Conservation (phyloP, 257 asterid genomes). For the Jasminum sambac region DNA sequence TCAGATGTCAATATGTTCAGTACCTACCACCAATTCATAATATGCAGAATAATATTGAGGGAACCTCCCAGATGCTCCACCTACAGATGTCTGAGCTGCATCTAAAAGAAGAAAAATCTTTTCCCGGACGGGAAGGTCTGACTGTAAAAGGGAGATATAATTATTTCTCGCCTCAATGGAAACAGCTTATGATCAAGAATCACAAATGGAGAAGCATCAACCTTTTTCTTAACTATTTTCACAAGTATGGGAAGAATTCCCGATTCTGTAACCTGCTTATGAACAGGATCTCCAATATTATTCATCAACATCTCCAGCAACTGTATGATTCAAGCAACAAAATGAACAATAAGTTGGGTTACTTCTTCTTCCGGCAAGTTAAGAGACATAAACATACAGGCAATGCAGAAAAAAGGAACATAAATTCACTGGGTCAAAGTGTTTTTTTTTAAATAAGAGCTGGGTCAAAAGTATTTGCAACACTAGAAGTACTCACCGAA, state of each 20-base stretch:
- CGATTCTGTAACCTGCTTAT: constrained; percentile 80
- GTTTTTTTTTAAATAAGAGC: too few relatives aligned
- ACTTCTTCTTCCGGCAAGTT: constrained; percentile 6
- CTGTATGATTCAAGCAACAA: constrained; percentile 38
- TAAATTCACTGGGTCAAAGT: background rate
- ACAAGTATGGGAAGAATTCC: constrained; percentile 80
- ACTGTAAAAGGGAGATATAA: constrained; percentile 40
- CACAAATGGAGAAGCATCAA: constrained; percentile 23
- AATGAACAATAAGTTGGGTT: constrained; percentile 16
- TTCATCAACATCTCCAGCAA: constrained; percentile 96
- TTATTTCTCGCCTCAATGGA: constrained; percentile 18
- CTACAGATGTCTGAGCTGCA: constrained; percentile 97
- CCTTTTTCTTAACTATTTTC: constrained; percentile 95
- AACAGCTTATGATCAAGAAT: constrained; percentile 13
- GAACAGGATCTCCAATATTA: constrained; percentile 91
- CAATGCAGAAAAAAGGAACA: background rate
- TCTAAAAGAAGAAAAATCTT: constrained; percentile 87
- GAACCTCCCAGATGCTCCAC: constrained; percentile 91
- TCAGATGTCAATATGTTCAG: constrained; percentile 12
- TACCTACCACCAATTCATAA: constrained; percentile 95
- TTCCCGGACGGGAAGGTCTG: constrained; percentile 83
- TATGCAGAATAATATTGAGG: constrained; percentile 89
- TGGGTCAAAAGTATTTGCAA: background rate
- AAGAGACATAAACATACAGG: background rate
- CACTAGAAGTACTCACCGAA: constrained; percentile 49